Conservation (phyloP, 225 moss, liverwort and hornwort species). For the Bryoerythrophyllum caledonicum region DNA sequence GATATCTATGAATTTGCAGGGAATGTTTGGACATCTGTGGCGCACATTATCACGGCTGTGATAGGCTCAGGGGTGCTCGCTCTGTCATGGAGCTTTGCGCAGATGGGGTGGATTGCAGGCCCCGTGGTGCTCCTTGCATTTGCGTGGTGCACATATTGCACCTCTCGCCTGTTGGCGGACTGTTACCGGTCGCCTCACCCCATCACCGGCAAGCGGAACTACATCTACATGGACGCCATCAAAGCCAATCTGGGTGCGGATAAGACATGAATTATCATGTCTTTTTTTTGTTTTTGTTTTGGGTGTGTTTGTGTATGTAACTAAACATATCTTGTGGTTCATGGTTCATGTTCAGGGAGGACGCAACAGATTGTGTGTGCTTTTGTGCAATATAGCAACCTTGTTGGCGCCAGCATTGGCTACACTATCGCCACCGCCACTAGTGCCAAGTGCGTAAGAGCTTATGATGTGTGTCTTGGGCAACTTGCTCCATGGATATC, state of each 20-base stretch:
- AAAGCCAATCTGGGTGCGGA: conserved; percentile 70
- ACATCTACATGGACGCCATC: conserved; percentile 94
- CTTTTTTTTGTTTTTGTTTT: too few relatives aligned
- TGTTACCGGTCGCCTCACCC: conserved; percentile 75
- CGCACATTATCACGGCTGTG: conserved; percentile 85
- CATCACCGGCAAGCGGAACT: conserved; percentile 72
- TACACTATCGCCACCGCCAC: conserved; percentile 78
- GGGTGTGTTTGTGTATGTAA: too few relatives aligned
- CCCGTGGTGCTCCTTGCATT: conserved; percentile 61
- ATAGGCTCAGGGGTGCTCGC: conserved; percentile 92
- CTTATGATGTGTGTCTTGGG: too few relatives aligned
- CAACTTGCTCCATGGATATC: too few relatives aligned
- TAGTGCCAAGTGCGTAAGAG: conserved; percentile 56
- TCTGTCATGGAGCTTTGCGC: conserved; percentile 84
- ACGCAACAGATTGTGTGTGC: conserved; percentile 53
- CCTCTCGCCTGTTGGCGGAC: conserved; percentile 67
- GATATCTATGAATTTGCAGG: conserved; percentile 24
- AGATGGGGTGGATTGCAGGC: conserved; percentile 91
- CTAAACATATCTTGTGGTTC: background rate
- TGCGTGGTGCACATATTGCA: conserved; percentile 69
- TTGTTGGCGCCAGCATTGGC: conserved; percentile 75
- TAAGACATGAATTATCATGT: too few relatives aligned
- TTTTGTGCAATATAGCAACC: conserved; percentile 70
- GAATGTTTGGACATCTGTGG: conserved; percentile 54
- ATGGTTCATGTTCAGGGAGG: conserved; percentile 28